Evolutionary conservation across 2,329 filamentous ascomycete genomes (phyloP).

Genomic region (Podosphaera fusca): DNA sequence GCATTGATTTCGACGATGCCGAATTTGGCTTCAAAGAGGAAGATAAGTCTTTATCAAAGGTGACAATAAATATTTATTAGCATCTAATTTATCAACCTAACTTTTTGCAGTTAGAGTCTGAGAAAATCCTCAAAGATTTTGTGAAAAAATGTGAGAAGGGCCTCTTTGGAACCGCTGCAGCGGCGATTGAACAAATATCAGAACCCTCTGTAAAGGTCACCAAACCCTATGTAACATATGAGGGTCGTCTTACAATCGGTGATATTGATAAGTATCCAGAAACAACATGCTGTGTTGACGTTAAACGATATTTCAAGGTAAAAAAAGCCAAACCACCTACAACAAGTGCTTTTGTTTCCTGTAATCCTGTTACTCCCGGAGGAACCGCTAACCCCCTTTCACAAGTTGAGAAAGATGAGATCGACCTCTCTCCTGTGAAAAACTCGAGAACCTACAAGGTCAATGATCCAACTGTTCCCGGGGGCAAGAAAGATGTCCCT

Average conservation of each 20-base stretch:
- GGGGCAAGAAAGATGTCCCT: slow-evolving; percentile 61
- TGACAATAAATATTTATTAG: slow-evolving; percentile 11
- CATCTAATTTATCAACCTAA: too few relatives aligned
- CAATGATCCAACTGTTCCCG: slow-evolving; percentile 47
- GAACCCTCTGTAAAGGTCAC: slow-evolving; percentile 54
- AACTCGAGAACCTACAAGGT: slow-evolving; percentile 62
- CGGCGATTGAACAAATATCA: slow-evolving; percentile 61
- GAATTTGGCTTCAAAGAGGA: slow-evolving; percentile 88
- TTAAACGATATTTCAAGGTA: slow-evolving; percentile 78
- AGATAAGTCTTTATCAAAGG: slow-evolving; percentile 51
- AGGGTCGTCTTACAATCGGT: slow-evolving; percentile 58
- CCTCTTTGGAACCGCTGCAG: slow-evolving; percentile 59
- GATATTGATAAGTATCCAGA: slow-evolving; percentile 44
- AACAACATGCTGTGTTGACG: slow-evolving; percentile 55
- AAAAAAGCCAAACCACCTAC: slow-evolving; percentile 51
- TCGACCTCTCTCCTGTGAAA: slow-evolving; percentile 44
- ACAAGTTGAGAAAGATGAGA: slow-evolving; percentile 18
- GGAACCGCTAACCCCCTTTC: slow-evolving; percentile 20
- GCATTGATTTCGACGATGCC: slow-evolving; percentile 78
- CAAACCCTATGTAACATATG: slow-evolving; percentile 58
- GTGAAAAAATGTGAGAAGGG: slow-evolving; percentile 44
- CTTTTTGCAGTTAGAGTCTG: slow-evolving; percentile 28
- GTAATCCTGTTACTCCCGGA: slow-evolving; percentile 13
- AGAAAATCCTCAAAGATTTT: slow-evolving; percentile 40
- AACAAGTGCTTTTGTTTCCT: slow-evolving; percentile 53